Base-by-base conservation (phyloP, 441 rosid genomes). In the Arabidopsis lyrata region DNA sequence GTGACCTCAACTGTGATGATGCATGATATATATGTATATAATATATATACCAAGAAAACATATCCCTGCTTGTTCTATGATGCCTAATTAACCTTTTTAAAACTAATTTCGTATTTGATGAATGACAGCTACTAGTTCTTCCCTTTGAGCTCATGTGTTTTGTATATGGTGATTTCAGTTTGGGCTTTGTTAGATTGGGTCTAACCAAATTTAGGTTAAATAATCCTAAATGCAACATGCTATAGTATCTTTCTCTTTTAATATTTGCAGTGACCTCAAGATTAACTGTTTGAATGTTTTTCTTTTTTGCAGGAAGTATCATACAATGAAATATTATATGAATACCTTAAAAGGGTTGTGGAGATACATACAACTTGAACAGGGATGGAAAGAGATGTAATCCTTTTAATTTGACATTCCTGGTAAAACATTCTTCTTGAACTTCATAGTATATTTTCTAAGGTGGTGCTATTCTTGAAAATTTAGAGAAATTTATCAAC, bases 181-280 rank as follows among this genome's bases (percentile, higher is more conserved):
- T 73, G 74, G 81, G 77, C 34, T 77, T 47, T 60, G 54, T 61
- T 60, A 34, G 53, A 41, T 59, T 58, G 49, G 56, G 20, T 76
- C 56, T 38, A 57, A 20, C 53, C 39, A 56, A 63, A 48, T 34
- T 59, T 42, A 50, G 50, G 45, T 61, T 45, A 35, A 39, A 29
- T 12, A 55, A 63, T 2, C 45, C 58, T 75, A 41, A 49, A 47
- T 48, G 20, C 34, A 39, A 6, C 18, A 5, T 20, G 31, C n/a
- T 27, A 7, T 45, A 68, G 38, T 42, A 48, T 34, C 38, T 5
- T 24, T 44, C 22, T 44, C 50, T 75, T 63, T 13, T 55, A 20
- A 18, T 32, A 31, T 18, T 18, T 76, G 22, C 66, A 56, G 32
- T 56, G 71, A 54, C 55, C 66, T 70, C 54, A 63, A 63, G 47